phyloP scores from a whole-genome alignment of 441 rosid genomes.

The Gossypium schwendimanii region DNA sequence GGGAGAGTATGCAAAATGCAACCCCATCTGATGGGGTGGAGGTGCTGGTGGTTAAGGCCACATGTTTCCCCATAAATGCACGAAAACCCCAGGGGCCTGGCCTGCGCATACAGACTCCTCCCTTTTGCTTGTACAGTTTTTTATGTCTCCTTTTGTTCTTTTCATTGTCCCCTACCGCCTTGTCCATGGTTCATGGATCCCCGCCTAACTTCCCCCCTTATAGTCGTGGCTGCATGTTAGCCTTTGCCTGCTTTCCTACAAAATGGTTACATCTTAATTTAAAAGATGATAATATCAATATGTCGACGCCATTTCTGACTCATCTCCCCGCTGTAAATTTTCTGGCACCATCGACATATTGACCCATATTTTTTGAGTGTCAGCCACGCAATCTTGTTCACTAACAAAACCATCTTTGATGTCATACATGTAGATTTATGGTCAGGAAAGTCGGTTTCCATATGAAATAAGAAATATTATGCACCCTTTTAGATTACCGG shows the following conservation, averaged over 20 bases:
- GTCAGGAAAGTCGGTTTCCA: not conserved
- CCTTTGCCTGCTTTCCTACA: conserved; percentile 22
- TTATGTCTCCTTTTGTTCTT: conserved; percentile 38
- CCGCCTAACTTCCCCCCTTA: conserved; percentile 23
- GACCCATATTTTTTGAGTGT: not conserved
- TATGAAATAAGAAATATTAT: not conserved
- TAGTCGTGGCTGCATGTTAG: conserved; percentile 33
- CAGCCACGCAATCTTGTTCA: not conserved
- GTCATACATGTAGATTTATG: not conserved
- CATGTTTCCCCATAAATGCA: conserved; percentile 43
- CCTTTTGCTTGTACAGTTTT: conserved; percentile 28
- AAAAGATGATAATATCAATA: not conserved
- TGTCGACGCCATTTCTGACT: not conserved
- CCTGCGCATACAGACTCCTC: conserved; percentile 11
- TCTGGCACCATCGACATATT: not conserved
- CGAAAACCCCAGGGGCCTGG: conserved; percentile 22
- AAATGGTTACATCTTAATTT: not conserved
- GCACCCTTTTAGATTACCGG: not conserved
- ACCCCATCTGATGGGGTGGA: conserved; percentile 12
- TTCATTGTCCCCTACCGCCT: conserved; percentile 29
- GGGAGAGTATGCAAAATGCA: no score
- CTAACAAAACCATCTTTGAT: not conserved
- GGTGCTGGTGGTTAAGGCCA: conserved; percentile 33
- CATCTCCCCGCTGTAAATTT: not conserved
- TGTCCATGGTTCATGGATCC: conserved; percentile 33